Evolutionary conservation across 305 asterid genomes (phyloP).

Genomic region (Fraxinus ornus): DNA sequence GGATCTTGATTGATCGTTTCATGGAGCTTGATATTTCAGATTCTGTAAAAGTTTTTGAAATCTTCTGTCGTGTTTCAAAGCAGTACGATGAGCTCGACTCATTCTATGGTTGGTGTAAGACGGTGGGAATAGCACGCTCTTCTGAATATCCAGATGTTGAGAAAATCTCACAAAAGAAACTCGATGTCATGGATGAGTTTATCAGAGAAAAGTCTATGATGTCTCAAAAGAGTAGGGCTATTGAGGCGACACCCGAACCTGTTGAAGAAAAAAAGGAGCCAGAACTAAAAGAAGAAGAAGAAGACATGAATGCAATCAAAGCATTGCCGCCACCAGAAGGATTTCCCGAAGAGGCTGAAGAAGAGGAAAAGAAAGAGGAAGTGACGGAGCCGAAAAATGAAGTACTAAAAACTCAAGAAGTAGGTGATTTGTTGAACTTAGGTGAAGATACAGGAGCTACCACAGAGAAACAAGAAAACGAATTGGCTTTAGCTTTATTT

Average conservation of each 20-base stretch:
- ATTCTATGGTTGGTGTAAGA: slow-evolving; percentile 71
- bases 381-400: slow-evolving; percentile 21
- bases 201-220: slow-evolving; percentile 53
- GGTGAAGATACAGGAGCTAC: slow-evolving; percentile 50
- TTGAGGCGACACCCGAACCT: slow-evolving; percentile 30
- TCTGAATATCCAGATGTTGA: slow-evolving; percentile 85
- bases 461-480: slow-evolving; percentile 56
- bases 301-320: slow-evolving; percentile 56
- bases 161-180: slow-evolving; percentile 65
- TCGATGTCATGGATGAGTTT: slow-evolving; percentile 82
- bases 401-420: slow-evolving; percentile 33
- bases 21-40: slow-evolving; percentile 65
- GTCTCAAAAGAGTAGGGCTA: slow-evolving; percentile 27
- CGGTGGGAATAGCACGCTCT: slow-evolving; percentile 57
- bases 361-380: slow-evolving; percentile 23
- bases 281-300: slow-evolving; percentile 30
- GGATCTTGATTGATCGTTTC: slow-evolving; percentile 67
- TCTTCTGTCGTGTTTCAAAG: slow-evolving; percentile 68
- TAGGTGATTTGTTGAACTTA: slow-evolving; percentile 76
- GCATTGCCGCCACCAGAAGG: slow-evolving; percentile 78
- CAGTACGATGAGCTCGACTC: slow-evolving; percentile 79
- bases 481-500: slow-evolving; percentile 72
- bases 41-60: slow-evolving; percentile 57
- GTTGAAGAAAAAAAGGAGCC: slow-evolving; percentile 24
- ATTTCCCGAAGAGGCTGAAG: slow-evolving; percentile 22